A percentile compares a stretch with the other conserved stretches of the same genome.
Conservation (phyloP, 768 basidiomycete species). For the Cyathus striatus region DNA sequence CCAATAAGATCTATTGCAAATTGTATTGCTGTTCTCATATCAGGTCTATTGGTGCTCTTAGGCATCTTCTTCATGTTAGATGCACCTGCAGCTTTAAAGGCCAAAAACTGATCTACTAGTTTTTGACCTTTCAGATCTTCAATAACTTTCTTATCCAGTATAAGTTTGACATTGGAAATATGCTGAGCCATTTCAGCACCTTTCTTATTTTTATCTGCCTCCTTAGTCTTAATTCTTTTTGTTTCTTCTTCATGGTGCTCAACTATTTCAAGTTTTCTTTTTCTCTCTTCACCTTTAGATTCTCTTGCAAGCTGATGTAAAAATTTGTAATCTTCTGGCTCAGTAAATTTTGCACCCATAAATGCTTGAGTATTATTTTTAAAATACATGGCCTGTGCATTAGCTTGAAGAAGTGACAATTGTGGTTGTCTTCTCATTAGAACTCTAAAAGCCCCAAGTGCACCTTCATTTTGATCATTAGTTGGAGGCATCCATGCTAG, state of each 20-base stretch:
- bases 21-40: too few relatives aligned
- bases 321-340: constrained; percentile 5
- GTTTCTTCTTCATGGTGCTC: constrained; percentile 1
- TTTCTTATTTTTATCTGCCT: constrained; percentile 2
- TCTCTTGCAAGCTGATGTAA: constrained; percentile 3
- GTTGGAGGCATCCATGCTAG: constrained; percentile 10
- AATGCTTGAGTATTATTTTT: constrained; percentile 8
- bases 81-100: background rate
- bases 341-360: constrained; percentile 7
- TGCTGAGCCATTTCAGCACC: constrained; percentile 2
- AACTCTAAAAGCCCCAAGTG: constrained; percentile 3
- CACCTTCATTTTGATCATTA: constrained; percentile 14
- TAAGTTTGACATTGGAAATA: constrained; percentile 2
- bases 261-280: background rate
- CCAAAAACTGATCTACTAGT: background rate
- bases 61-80: background rate
- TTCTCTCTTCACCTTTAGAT: constrained; percentile 5
- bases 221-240: constrained; percentile 1
- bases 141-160: constrained; percentile 4
- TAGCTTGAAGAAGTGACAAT: background rate
- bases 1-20: too few relatives aligned
- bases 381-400: constrained; percentile 9
- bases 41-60: too few relatives aligned
- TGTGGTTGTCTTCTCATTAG: background rate
- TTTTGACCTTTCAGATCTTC: background rate